These are phyloP conservation scores for Cordyceps cateniannulata DNA, from an alignment of 2,329 filamentous ascomycete genomes.

Conservation along the genomic window DNA sequence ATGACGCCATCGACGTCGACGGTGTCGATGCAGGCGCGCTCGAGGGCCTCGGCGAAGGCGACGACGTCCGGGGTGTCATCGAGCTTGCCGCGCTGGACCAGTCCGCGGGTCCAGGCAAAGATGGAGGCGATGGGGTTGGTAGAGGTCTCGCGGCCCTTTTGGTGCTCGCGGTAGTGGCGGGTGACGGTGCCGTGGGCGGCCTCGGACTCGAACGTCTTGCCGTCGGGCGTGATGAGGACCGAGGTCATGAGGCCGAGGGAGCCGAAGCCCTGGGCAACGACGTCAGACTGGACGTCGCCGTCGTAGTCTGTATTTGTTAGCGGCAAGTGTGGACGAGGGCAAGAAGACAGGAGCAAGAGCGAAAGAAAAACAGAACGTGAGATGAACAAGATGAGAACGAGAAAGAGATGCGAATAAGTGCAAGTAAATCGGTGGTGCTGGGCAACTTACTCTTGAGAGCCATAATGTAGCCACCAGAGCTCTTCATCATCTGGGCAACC, in stretches of 20 bases:
- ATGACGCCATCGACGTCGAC: constrained; percentile 93
- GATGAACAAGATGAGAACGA: too few relatives aligned
- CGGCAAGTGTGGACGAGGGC: not conserved
- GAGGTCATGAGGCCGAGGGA: constrained; percentile 98
- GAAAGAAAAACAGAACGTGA: not conserved
- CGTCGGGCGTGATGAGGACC: constrained; percentile 91
- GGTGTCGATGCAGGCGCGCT: constrained; percentile 89
- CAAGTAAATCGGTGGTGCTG: not conserved
- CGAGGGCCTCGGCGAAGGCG: constrained; percentile 83
- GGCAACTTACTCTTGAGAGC: constrained; percentile 82
- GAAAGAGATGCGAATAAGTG: too few relatives aligned
- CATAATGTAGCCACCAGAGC: constrained; percentile 91
- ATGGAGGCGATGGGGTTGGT: constrained; percentile 99
- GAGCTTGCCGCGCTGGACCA: constrained; percentile 86
- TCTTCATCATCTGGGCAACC: constrained; percentile 99
- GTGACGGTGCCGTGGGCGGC: constrained; percentile 98
- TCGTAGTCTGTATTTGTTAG: constrained; percentile 69
- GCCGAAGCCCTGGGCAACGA: constrained; percentile 96
- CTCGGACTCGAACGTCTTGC: constrained; percentile 95
- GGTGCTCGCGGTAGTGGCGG: constrained; percentile 96
- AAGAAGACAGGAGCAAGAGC: not conserved
- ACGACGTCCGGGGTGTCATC: constrained; percentile 90
- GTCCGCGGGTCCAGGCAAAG: constrained; percentile 96
- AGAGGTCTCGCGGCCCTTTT: constrained; percentile 94
- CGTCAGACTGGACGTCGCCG: constrained; percentile 97